Base-by-base conservation (phyloP, 1,139 yeast species). In the Yamadazyma blattariae region DNA sequence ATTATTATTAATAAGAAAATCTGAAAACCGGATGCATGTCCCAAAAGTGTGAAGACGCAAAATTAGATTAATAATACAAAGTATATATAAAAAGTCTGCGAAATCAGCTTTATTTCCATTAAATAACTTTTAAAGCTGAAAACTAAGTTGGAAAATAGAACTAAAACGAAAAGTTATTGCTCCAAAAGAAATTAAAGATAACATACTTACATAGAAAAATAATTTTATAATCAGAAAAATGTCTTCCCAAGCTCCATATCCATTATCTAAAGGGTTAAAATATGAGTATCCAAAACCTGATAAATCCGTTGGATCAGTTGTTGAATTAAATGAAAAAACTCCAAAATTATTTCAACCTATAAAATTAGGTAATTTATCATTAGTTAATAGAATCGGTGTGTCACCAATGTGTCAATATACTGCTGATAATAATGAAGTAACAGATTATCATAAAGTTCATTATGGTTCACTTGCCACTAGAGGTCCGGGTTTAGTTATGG, bases 331-430 rank as follows among this genome's bases (percentile, higher is more conserved):
- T 5, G 39, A 30, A 15, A 13, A 36, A 12, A 42, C 46, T 11
- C 54, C 55, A 3, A 44, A 41, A 30, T 36, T 52, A 12, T 54
- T 51, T 30, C 45, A 40, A 36, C 57, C 53, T 6, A 44, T 52
- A 27, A 46, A 50, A 27, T 38, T 52, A 29, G 51, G 54, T 12
- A 54, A 54, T 25, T 32, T 70, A 33, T 52, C 56, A 0, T 46
- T 77, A 20, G 68, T 65, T 12, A 77, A 77, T 46, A 58, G 82
- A 45, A 51, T 77, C 8, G 77, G 75, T 13, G 79, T 78, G 12
- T 66, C 82, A 1, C 84, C 84, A 27, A 77, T 79, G 82, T 74
- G 81, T 50, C 72, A 63, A 38, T 77, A 77, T 52, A 66, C 79
- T 2, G 67, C 74, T 3, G 43, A 50, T 18, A 50, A 64, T 26